Evolutionary conservation across 805 yeast species (phyloP).

Genomic region (Yarrowia hollandica): DNA sequence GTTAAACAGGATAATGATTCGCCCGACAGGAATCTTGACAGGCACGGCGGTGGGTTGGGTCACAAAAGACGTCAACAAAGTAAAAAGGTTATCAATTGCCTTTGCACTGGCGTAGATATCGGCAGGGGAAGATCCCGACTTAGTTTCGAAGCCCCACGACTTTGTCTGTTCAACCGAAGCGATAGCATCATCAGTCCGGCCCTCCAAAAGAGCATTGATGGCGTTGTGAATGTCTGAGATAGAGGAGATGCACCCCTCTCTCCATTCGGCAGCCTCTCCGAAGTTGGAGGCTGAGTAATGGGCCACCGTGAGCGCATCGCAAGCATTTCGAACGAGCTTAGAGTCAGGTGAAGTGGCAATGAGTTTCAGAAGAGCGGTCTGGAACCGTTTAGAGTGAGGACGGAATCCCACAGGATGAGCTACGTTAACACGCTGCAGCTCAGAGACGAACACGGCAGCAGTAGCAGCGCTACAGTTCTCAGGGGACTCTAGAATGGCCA

Average conservation of each 20-base stretch:
- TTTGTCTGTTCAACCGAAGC: background rate
- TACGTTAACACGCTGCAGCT: conserved; percentile 45
- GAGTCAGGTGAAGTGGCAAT: conserved; percentile 40
- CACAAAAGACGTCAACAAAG: conserved; percentile 49
- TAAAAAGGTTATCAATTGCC: conserved; percentile 28
- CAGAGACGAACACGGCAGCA: conserved; percentile 45
- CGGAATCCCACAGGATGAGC: conserved; percentile 77
- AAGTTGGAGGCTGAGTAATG: conserved; percentile 59
- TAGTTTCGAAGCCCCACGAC: conserved; percentile 17
- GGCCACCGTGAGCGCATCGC: conserved; percentile 54
- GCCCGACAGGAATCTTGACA: conserved; percentile 64
- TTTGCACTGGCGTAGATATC: conserved; percentile 10
- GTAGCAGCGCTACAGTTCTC: conserved; percentile 44
- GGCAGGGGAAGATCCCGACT: background rate
- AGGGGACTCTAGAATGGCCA: conserved; percentile 49
- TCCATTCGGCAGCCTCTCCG: conserved; percentile 51
- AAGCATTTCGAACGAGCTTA: conserved; percentile 46
- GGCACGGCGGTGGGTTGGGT: conserved; percentile 56
- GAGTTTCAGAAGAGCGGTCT: conserved; percentile 47
- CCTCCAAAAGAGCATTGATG: conserved; percentile 31
- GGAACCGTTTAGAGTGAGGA: conserved; percentile 69
- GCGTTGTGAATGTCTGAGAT: conserved; percentile 32
- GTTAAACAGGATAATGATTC: conserved; percentile 53
- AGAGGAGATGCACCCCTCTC: conserved; percentile 49
- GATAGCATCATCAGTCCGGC: conserved; percentile 5